Conservation (phyloP, 805 yeast species). For the Pichia nakasei region DNA sequence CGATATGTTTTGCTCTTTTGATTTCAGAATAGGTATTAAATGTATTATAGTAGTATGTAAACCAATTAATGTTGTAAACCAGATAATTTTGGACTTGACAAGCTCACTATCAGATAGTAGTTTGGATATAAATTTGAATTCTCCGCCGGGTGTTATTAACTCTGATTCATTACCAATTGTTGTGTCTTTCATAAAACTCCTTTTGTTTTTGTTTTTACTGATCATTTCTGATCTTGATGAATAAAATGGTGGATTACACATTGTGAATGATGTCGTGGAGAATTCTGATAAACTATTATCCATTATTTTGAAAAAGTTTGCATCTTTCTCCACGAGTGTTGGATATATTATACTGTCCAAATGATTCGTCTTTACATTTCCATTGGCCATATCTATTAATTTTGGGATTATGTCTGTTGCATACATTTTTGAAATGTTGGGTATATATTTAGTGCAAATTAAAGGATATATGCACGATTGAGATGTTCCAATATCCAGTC, state of each 20-base stretch:
- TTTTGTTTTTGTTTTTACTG: slow-evolving; percentile 19
- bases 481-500: slow-evolving; percentile 44
- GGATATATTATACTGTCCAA: slow-evolving; percentile 16
- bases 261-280: slow-evolving; percentile 22
- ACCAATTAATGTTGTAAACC: slow-evolving; percentile 13
- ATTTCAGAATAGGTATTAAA: not conserved
- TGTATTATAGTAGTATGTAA: slow-evolving; percentile 6
- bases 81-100: slow-evolving; percentile 3
- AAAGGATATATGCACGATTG: slow-evolving; percentile 40
- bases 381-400: slow-evolving; percentile 25
- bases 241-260: slow-evolving; percentile 52
- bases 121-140: slow-evolving; percentile 29
- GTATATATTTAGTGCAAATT: slow-evolving; percentile 23
- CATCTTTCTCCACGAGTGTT: slow-evolving; percentile 1
- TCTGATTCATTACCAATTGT: slow-evolving; percentile 31
- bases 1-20: slow-evolving; percentile 8
- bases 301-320: slow-evolving; percentile 4
- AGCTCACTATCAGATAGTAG: slow-evolving; percentile 8
- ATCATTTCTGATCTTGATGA: slow-evolving; percentile 27
- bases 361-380: slow-evolving; percentile 23
- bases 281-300: slow-evolving; percentile 1
- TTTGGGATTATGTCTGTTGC: slow-evolving; percentile 36
- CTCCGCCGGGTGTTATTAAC: slow-evolving; percentile 39
- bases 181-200: slow-evolving; percentile 1
- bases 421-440: slow-evolving; percentile 12